Base-by-base conservation (phyloP, 2,329 filamentous ascomycete genomes). In the Monilinia polystroma region DNA sequence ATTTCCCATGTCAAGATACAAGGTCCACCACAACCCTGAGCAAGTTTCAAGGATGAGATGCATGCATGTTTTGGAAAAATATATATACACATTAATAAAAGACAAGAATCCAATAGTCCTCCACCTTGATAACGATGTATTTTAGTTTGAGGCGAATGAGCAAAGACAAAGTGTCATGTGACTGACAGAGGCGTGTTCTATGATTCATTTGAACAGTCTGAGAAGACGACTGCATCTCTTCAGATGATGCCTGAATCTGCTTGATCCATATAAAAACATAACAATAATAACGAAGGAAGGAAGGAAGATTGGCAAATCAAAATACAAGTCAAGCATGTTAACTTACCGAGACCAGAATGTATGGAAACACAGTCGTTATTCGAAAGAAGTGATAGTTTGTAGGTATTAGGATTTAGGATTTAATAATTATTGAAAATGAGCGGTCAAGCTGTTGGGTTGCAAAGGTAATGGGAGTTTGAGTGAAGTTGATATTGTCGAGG, bases 281-380 rank as follows among this genome's bases (percentile, higher is more conserved):
- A 8, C 11, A 16, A n/a, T 38, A 12, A 51, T 38, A 45, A 20
- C 4, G n/a, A 26, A 16, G 3, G 16, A 38, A 3, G 58, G 47
- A 18, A 18, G 20, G 29, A 29, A 29, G 29, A 26, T 20, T 51
- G 32, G 18, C 47, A 35, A 62, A 26, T 26, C 7, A 26, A 32
- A 26, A 51, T 23, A 51, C 32, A 62, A 51, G 23, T 51, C 45
- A 51, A 41, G n/a, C 35, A 18, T 49, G 26, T 51, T 26, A 38
- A 62, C 58, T 62, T 62, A 62, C 58, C 58, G 58, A 62, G 58
- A 52, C 14, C 16, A 51, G 47, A 35, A 51, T 20, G 29, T 4
- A 62, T 62, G 45, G 45, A 23, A 26, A 51, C 16, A 18, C 29
- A 26, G 57, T 32, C 43, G 14, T 60, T 16, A 23, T 23, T 29